These are phyloP conservation scores for Colletotrichum tamarilloi DNA, from an alignment of 2,329 filamentous ascomycete genomes.

Conservation along the genomic window DNA sequence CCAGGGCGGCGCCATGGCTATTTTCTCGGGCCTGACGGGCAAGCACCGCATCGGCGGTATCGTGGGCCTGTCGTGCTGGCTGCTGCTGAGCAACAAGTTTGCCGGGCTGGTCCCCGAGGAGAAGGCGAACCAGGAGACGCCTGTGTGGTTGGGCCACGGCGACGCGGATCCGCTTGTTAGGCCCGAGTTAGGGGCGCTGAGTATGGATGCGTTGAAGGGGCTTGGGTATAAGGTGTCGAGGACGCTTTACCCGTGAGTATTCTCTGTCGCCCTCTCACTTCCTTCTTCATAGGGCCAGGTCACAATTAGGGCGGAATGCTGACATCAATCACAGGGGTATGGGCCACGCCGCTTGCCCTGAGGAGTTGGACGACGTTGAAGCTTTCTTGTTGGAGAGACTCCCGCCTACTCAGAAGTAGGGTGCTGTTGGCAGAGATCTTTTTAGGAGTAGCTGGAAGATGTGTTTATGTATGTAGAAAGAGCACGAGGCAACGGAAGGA, in stretches of 20 bases:
- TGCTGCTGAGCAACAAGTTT: conserved; percentile 71
- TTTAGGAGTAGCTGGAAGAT: too few relatives aligned
- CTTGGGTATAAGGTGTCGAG: conserved; percentile 80
- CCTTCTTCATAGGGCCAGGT: not conserved
- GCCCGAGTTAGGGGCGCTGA: conserved; percentile 74
- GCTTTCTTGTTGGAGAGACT: conserved; percentile 60
- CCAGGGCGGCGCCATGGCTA: conserved; percentile 87
- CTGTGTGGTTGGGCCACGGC: conserved; percentile 93
- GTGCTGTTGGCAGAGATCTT: not conserved
- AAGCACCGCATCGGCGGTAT: conserved; percentile 85
- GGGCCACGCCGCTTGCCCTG: conserved; percentile 78
- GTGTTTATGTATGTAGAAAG: not conserved
- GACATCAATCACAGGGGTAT: conserved; percentile 64
- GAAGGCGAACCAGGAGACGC: conserved; percentile 75
- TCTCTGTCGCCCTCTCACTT: not conserved
- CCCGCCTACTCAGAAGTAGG: conserved; percentile 48
- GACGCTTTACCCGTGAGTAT: conserved; percentile 74
- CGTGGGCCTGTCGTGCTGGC: conserved; percentile 84
- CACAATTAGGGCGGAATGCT: not conserved
- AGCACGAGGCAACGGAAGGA: not conserved
- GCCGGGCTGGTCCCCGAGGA: conserved; percentile 50
- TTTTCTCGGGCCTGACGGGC: conserved; percentile 83
- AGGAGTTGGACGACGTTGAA: conserved; percentile 88
- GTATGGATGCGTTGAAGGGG: conserved; percentile 73
- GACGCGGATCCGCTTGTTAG: conserved; percentile 78